Evolutionary conservation across 495 filamentous ascomycete genomes (phyloP).

Genomic region (Talaromyces stipitatus): DNA sequence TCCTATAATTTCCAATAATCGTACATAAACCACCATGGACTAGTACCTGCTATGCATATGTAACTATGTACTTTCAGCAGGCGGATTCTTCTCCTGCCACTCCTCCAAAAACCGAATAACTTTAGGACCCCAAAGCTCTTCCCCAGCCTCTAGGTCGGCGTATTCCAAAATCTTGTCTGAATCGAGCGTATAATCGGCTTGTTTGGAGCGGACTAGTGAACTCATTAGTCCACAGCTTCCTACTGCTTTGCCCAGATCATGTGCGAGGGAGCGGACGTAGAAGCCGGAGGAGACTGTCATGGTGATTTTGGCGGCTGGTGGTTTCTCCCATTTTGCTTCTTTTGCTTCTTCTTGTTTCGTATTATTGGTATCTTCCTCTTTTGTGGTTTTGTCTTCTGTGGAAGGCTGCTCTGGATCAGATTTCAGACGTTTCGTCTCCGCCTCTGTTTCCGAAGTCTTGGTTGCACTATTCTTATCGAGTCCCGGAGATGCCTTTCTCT

Average conservation of each 20-base stretch:
- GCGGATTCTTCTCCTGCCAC: constrained; percentile 43
- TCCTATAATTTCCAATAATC: not conserved
- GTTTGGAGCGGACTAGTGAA: constrained; percentile 68
- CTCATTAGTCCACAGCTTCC: constrained; percentile 83
- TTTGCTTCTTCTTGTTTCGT: constrained; percentile 13
- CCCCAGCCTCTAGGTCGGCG: constrained; percentile 66
- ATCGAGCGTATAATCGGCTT: constrained; percentile 64
- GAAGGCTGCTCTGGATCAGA: not conserved
- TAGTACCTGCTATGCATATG: not conserved
- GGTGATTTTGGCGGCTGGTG: constrained; percentile 59
- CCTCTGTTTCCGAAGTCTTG: not conserved
- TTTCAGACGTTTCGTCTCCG: not conserved
- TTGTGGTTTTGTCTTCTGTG: not conserved
- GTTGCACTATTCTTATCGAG: not conserved
- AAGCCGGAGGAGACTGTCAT: constrained; percentile 96
- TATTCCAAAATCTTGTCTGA: constrained; percentile 72
- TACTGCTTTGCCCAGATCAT: constrained; percentile 81
- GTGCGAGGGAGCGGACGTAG: constrained; percentile 89
- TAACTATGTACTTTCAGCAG: not conserved
- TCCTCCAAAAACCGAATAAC: constrained; percentile 55
- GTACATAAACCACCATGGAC: not conserved
- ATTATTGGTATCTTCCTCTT: constrained; percentile 17
- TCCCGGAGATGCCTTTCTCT: constrained; percentile 4
- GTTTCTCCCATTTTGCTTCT: constrained; percentile 3
- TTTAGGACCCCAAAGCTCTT: constrained; percentile 76